Evolutionary conservation across 1,139 yeast species (phyloP).

Genomic region (Taiozyma sp.): DNA sequence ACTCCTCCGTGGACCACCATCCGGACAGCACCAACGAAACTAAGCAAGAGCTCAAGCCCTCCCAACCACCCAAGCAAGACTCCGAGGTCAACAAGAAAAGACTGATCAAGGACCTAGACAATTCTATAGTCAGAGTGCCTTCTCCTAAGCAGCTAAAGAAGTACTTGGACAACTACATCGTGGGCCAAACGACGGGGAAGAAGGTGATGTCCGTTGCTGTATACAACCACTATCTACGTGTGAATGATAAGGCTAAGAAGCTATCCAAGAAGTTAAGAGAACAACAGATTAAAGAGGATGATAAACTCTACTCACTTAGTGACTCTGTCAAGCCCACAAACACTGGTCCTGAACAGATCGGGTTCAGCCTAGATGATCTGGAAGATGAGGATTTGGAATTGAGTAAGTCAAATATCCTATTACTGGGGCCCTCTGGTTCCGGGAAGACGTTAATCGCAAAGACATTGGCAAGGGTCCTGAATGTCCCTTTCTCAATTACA

Average conservation of each 20-base stretch:
- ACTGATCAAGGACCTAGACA: conserved; percentile 2
- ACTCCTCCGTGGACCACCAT: no score
- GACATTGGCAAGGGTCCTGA: conserved; percentile 42
- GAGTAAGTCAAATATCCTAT: conserved; percentile 46
- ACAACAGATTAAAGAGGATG: conserved; percentile 18
- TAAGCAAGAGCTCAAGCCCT: no score
- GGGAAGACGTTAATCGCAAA: conserved; percentile 51
- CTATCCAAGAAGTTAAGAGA: conserved; percentile 15
- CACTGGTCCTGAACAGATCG: conserved; percentile 27
- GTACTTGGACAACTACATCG: conserved; percentile 42
- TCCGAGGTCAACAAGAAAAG: background rate
- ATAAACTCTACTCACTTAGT: conserved; percentile 17
- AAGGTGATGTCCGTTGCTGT: conserved; percentile 53
- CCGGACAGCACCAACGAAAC: no score
- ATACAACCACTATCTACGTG: conserved; percentile 45
- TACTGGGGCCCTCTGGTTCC: conserved; percentile 54
- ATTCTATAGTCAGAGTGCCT: conserved; percentile 29
- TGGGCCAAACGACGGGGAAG: conserved; percentile 49
- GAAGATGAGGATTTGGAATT: conserved; percentile 34
- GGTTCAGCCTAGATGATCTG: conserved; percentile 17
- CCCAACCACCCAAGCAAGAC: no score
- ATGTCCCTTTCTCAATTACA: conserved; percentile 49
- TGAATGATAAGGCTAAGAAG: conserved; percentile 32
- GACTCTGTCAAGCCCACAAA: conserved; percentile 27
- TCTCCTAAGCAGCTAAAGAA: conserved; percentile 40